phyloP scores from a whole-genome alignment of 805 yeast species.

The Myxozyma geophila region DNA sequence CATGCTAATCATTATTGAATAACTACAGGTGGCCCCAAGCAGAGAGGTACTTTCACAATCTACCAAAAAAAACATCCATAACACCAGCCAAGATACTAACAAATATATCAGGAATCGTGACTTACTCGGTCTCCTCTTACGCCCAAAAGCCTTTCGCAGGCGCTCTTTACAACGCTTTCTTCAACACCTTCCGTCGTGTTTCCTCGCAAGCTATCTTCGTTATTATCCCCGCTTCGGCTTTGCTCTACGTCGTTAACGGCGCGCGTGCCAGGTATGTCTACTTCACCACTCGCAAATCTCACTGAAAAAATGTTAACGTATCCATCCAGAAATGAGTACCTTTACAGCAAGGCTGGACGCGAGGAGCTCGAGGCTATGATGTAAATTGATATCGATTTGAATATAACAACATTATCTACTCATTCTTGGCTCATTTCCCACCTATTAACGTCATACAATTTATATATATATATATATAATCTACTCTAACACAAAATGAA shows the following conservation, averaged over 20 bases:
- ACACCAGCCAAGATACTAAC: not conserved
- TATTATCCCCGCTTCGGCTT: constrained; percentile 73
- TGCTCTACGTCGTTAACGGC: constrained; percentile 84
- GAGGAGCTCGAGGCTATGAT: constrained; percentile 75
- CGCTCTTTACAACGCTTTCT: constrained; percentile 78
- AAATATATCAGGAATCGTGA: constrained; percentile 49
- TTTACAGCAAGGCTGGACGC: constrained; percentile 97
- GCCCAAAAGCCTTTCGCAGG: constrained; percentile 94
- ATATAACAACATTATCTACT: not conserved
- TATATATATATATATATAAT: not conserved
- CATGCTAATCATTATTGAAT: not conserved
- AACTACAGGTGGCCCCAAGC: constrained; percentile 66
- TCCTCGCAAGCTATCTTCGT: constrained; percentile 81
- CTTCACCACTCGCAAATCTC: not conserved
- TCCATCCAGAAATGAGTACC: constrained; percentile 60
- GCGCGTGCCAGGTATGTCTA: constrained; percentile 65
- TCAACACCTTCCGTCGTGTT: constrained; percentile 94
- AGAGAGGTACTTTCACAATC: constrained; percentile 62
- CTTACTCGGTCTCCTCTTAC: constrained; percentile 89
- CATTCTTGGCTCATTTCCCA: not conserved
- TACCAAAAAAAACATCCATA: too few species aligned
- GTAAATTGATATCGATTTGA: constrained; percentile 18
- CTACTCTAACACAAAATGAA: not conserved
- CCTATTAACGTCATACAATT: not conserved
- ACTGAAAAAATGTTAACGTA: not conserved